Percentiles rank a stretch among this genome's conserved stretches.
Evolutionary conservation across 2,329 filamentous ascomycete species (phyloP).

Genomic region (Aspergillus melleus): DNA sequence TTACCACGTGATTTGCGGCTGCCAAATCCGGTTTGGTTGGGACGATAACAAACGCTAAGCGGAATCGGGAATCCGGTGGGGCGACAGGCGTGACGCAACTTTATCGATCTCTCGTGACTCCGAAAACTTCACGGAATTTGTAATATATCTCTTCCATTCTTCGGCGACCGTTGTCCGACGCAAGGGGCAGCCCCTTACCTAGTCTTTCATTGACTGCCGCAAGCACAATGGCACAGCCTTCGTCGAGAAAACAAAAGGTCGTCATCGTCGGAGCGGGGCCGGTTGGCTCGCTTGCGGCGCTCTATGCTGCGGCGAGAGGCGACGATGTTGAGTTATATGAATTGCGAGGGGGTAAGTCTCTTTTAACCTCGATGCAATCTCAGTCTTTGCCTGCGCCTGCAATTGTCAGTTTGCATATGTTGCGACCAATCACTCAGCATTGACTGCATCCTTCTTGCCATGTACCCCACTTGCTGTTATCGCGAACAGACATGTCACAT

Average conservation of each 20-base stretch:
- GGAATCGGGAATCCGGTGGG: not conserved
- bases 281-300: conserved; percentile 84
- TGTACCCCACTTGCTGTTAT: not conserved
- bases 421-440: not conserved
- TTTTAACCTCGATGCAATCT: not conserved
- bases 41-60: not conserved
- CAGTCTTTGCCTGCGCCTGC: not conserved
- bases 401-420: not conserved
- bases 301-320: conserved; percentile 87
- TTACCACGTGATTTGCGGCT: not conserved
- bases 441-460: not conserved
- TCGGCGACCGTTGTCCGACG: not conserved
- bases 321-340: conserved; percentile 94
- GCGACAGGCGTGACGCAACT: not conserved
- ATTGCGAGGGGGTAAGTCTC: conserved; percentile 76
- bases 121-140: not conserved
- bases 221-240: conserved; percentile 13
- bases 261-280: conserved; percentile 90
- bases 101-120: not conserved
- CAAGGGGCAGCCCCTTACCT: not conserved
- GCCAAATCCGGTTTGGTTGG: not conserved
- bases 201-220: not conserved
- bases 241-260: conserved; percentile 60
- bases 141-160: not conserved
- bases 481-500: not conserved